A percentile compares a stretch with the other conserved stretches of the same genome.
Conservation (phyloP, 257 asterid genomes). For the Jasminum sambac region DNA sequence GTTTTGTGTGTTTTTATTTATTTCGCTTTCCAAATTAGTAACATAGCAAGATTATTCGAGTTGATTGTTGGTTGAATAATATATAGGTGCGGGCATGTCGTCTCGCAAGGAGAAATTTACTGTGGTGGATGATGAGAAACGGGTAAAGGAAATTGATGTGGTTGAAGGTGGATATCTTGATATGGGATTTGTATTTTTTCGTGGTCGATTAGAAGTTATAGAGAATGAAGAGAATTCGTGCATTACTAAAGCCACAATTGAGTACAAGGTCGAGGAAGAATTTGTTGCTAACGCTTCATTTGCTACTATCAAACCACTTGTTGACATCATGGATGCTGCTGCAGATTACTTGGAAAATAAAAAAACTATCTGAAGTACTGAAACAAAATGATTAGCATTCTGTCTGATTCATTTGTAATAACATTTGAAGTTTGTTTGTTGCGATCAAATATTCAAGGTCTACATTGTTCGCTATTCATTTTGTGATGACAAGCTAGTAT, state of each 20-base stretch:
- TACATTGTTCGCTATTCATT: neutral
- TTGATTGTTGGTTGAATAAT: too few species aligned
- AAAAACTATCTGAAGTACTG: too few species aligned
- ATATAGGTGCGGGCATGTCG: conserved; percentile 22
- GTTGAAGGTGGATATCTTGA: conserved; percentile 66
- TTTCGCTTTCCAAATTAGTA: too few species aligned
- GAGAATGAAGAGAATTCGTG: conserved; percentile 48
- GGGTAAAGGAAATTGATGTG: conserved; percentile 49
- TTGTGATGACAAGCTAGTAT: neutral
- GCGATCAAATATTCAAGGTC: neutral
- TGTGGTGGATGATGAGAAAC: conserved; percentile 55
- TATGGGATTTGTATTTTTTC: conserved; percentile 45
- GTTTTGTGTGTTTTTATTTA: too few species aligned
- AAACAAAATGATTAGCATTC: neutral
- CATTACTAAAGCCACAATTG: conserved; percentile 48
- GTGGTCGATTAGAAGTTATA: conserved; percentile 45
- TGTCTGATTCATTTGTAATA: neutral
- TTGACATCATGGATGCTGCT: conserved; percentile 38
- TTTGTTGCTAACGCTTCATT: conserved; percentile 43
- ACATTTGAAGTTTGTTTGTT: neutral
- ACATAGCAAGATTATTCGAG: too few species aligned
- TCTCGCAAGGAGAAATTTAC: conserved; percentile 56
- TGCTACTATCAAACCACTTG: conserved; percentile 42
- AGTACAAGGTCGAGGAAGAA: conserved; percentile 54
- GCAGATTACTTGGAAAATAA: conserved; percentile 30